Conservation (phyloP, 805 yeast species). For the Lachancea kluyveri region DNA sequence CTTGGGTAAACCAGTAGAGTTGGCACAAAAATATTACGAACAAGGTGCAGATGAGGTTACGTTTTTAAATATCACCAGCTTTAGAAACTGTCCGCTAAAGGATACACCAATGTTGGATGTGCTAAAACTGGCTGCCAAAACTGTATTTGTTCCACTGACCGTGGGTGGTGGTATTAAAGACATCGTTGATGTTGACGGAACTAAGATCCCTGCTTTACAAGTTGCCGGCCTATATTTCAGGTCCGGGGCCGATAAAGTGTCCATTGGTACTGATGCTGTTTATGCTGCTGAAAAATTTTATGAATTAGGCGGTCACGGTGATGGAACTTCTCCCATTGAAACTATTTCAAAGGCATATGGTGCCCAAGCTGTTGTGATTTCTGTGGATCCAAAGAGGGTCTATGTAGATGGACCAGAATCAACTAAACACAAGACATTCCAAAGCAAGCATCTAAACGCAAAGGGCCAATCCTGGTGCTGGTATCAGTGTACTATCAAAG, state of each 20-base stretch:
- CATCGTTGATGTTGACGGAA: conserved; percentile 79
- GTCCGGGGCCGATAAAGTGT: conserved; percentile 97
- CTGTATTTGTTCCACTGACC: conserved; percentile 93
- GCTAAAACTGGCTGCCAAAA: conserved; percentile 70
- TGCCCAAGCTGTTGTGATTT: conserved; percentile 93
- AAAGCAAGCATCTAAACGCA: conserved; percentile 70
- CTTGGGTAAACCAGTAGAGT: conserved; percentile 91
- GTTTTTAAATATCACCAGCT: conserved; percentile 90
- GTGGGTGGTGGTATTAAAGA: conserved; percentile 98
- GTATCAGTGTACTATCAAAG: conserved; percentile 93
- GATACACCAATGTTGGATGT: conserved; percentile 97
- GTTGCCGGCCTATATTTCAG: conserved; percentile 90
- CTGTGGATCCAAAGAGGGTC: conserved; percentile 93
- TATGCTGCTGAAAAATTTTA: conserved; percentile 80
- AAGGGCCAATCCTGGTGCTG: conserved; percentile 84
- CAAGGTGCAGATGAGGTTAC: conserved; percentile 99
- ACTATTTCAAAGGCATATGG: conserved; percentile 90
- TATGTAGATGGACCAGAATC: conserved; percentile 56
- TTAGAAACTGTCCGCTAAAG: conserved; percentile 84
- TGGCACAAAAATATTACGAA: conserved; percentile 81
- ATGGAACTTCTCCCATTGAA: conserved; percentile 86
- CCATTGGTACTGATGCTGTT: conserved; percentile 98
- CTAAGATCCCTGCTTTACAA: conserved; percentile 71
- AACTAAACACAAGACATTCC: conserved; percentile 56
- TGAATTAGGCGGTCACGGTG: conserved; percentile 46